These are phyloP conservation scores for Platanthera zijinensis DNA, from an alignment of 106 monocot genomes.

Conservation along the genomic window DNA sequence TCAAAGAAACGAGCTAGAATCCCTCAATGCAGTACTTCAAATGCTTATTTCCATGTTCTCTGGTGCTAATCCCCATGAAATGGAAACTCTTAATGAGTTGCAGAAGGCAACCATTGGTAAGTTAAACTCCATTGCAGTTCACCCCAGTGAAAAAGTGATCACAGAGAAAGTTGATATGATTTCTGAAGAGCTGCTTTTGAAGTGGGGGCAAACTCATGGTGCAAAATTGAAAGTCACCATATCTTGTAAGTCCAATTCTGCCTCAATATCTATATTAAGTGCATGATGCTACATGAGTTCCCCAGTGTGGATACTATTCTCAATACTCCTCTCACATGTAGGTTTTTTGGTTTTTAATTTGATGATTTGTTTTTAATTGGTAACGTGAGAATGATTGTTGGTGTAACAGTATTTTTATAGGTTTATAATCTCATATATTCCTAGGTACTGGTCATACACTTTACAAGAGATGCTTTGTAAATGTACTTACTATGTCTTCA, in stretches of 20 bases:
- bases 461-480: not conserved
- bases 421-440: too few relatives aligned
- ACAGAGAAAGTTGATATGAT: constrained; percentile 9
- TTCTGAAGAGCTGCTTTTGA: constrained; percentile 46
- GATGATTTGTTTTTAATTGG: too few relatives aligned
- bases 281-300: too few relatives aligned
- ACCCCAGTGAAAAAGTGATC: constrained; percentile 18
- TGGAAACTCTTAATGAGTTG: constrained; percentile 31
- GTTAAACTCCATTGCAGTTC: constrained; percentile 22
- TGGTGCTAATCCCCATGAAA: constrained; percentile 10
- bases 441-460: too few relatives aligned
- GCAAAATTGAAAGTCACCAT: constrained; percentile 60
- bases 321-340: too few relatives aligned
- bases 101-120: constrained; percentile 25
- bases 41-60: constrained; percentile 19
- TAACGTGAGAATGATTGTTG: too few relatives aligned
- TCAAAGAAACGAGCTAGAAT: constrained; percentile 80
- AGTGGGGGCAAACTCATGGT: constrained; percentile 62
- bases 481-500: too few relatives aligned
- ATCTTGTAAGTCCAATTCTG: constrained; percentile 41
- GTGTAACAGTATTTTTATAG: too few relatives aligned
- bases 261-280: not conserved
- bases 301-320: too few relatives aligned
- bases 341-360: too few relatives aligned
- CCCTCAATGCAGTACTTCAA: constrained; percentile 51